phyloP scores from a whole-genome alignment of 805 yeast genomes.

The Saturnispora serradocipensis region DNA sequence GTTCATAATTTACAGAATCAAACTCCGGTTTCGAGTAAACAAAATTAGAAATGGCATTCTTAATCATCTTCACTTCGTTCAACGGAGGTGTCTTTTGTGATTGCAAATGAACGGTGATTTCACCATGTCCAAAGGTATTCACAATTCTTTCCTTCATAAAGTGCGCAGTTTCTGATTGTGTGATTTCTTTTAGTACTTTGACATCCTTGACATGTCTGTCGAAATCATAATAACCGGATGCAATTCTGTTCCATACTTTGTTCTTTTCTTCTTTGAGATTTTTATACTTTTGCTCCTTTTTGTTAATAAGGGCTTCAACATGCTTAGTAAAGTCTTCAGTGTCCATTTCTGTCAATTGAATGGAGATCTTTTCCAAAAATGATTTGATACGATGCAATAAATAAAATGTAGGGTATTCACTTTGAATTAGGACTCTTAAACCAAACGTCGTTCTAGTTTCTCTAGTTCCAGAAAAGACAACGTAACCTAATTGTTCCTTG shows the following conservation, averaged over 20 bases:
- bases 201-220: slow-evolving; percentile 49
- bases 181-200: slow-evolving; percentile 40
- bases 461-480: slow-evolving; percentile 72
- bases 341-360: slow-evolving; percentile 33
- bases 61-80: slow-evolving; percentile 18
- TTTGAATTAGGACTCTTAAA: slow-evolving; percentile 68
- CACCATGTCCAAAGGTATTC: slow-evolving; percentile 24
- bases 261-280: slow-evolving; percentile 69
- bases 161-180: slow-evolving; percentile 44
- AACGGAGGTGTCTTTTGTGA: slow-evolving; percentile 34
- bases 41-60: slow-evolving; percentile 24
- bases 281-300: slow-evolving; percentile 62
- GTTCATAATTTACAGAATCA: slow-evolving; percentile 21
- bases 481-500: slow-evolving; percentile 90
- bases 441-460: slow-evolving; percentile 66
- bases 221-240: slow-evolving; percentile 75
- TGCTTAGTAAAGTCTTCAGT: slow-evolving; percentile 61
- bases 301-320: slow-evolving; percentile 56
- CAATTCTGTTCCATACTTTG: slow-evolving; percentile 57
- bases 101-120: slow-evolving; percentile 52
- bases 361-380: slow-evolving; percentile 38
- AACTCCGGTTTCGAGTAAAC: slow-evolving; percentile 21
- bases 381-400: slow-evolving; percentile 68
- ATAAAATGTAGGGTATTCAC: slow-evolving; percentile 68
- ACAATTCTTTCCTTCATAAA: slow-evolving; percentile 28